phyloP scores from a whole-genome alignment of 192 early-diverging fungal genomes.

The Chytriomyces sp. region DNA sequence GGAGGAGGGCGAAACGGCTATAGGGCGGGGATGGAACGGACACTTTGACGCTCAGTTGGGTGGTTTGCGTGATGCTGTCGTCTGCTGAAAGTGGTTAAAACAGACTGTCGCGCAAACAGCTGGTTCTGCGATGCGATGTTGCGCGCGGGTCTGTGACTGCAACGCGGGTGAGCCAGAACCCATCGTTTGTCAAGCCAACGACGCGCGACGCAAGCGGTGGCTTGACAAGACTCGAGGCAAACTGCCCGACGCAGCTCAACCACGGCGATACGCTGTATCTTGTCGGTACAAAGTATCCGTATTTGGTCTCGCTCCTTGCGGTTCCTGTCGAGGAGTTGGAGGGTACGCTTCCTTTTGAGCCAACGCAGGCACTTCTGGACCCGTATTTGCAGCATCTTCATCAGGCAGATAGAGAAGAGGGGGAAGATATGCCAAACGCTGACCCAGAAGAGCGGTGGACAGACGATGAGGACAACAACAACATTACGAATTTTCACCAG shows the following conservation, averaged over 20 bases:
- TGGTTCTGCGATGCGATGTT: background rate
- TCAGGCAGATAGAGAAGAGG: background rate
- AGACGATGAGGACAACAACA: constrained; percentile 14
- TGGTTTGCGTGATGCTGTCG: background rate
- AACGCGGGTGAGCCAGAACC: constrained; percentile 6
- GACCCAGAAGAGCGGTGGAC: constrained; percentile 15
- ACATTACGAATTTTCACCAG: too few relatives aligned
- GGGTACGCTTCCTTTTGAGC: background rate
- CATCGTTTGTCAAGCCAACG: background rate
- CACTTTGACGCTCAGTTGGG: background rate
- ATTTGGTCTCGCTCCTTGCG: background rate
- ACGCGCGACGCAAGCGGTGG: background rate
- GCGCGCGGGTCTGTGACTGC: background rate
- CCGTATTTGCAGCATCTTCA: background rate
- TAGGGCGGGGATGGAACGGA: constrained; percentile 3
- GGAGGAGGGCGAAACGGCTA: background rate
- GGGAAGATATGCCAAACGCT: background rate
- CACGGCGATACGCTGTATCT: constrained; percentile 14
- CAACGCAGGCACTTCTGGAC: background rate
- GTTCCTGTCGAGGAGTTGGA: background rate
- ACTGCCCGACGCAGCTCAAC: background rate
- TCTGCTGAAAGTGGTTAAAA: background rate
- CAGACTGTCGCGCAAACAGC: constrained; percentile 23
- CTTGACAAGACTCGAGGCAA: background rate
- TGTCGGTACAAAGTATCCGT: constrained; percentile 5